phyloP scores from a whole-genome alignment of 805 yeast species.

The Wickerhamomyces bovis region DNA sequence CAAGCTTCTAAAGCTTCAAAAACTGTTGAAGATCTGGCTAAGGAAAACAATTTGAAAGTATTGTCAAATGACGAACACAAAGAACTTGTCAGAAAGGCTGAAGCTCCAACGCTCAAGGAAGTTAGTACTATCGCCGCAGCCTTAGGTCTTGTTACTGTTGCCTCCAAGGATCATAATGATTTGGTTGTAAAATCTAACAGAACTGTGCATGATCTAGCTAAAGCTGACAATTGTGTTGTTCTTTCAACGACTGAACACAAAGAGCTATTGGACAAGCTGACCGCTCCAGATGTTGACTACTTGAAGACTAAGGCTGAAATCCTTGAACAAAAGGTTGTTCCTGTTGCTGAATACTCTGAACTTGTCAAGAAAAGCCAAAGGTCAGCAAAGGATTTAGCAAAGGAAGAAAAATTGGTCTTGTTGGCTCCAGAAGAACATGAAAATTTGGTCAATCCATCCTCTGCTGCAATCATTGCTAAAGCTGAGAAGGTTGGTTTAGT shows the following conservation, averaged over 20 bases:
- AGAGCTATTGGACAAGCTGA: slow-evolving; percentile 3
- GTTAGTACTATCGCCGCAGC: slow-evolving; percentile 10
- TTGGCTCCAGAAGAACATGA: slow-evolving; percentile 18
- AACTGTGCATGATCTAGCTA: slow-evolving; percentile 3
- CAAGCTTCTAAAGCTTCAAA: slow-evolving; percentile 12
- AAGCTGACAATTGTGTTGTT: slow-evolving; percentile 1
- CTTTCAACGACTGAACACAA: slow-evolving; percentile 5
- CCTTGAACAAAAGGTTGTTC: slow-evolving; percentile 7
- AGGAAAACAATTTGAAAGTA: slow-evolving; percentile 10
- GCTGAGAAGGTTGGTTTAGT: slow-evolving; percentile 7
- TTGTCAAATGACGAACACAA: slow-evolving; percentile 11
- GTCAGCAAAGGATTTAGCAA: slow-evolving; percentile 16
- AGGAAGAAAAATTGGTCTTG: slow-evolving; percentile 20
- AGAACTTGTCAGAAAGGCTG: slow-evolving; percentile 7
- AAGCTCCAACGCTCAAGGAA: slow-evolving; percentile 7
- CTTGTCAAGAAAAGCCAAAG: slow-evolving; percentile 1
- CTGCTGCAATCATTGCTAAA: slow-evolving; percentile 2
- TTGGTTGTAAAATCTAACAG: slow-evolving; percentile 1
- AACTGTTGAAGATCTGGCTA: slow-evolving; percentile 20
- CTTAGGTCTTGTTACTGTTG: slow-evolving; percentile 4
- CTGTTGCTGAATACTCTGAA: slow-evolving; percentile 7
- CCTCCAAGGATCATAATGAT: slow-evolving; percentile 1
- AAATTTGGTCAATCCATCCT: slow-evolving; percentile 13
- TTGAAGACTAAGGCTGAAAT: slow-evolving; percentile 17
- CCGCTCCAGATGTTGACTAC: slow-evolving; percentile 10